phyloP scores from a whole-genome alignment of 176 grass and related monocot genomes.

The Calamus simplicifolius region DNA sequence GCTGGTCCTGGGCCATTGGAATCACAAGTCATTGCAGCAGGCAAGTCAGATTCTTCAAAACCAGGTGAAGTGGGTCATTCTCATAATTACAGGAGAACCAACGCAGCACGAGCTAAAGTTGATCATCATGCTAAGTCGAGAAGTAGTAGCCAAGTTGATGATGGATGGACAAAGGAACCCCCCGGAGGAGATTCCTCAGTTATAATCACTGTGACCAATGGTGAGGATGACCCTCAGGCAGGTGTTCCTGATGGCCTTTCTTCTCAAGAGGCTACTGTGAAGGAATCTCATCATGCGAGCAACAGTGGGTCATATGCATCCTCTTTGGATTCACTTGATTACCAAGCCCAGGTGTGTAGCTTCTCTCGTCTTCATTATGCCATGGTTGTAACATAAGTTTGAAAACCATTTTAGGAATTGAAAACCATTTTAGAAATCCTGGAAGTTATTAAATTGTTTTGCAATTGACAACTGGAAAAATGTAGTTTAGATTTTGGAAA shows the following conservation, averaged over 20 bases:
- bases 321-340: conserved; percentile 36
- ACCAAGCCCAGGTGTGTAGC: conserved; percentile 45
- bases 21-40: conserved; percentile 24
- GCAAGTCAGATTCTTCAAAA: conserved; percentile 19
- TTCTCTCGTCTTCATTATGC: background rate
- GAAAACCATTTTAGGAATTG: background rate
- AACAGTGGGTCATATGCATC: conserved; percentile 18
- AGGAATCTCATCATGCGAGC: conserved; percentile 8
- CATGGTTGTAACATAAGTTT: no score
- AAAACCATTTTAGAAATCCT: conserved; percentile 5
- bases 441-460: no score
- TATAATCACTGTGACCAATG: conserved; percentile 19
- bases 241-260: conserved; percentile 18
- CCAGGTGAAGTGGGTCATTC: conserved; percentile 23
- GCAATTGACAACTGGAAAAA: no score
- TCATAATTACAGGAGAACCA: conserved; percentile 19
- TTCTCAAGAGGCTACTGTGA: conserved; percentile 15
- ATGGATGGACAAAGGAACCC: conserved; percentile 19
- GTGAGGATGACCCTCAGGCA: no score
- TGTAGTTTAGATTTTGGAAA: no score
- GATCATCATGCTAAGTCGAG: conserved; percentile 31
- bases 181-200: conserved; percentile 18
- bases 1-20: conserved; percentile 21
- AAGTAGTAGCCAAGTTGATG: conserved; percentile 18
- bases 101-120: conserved; percentile 27